Evolutionary conservation across 345 rosid species (phyloP).

Genomic region (Salix purpurea): DNA sequence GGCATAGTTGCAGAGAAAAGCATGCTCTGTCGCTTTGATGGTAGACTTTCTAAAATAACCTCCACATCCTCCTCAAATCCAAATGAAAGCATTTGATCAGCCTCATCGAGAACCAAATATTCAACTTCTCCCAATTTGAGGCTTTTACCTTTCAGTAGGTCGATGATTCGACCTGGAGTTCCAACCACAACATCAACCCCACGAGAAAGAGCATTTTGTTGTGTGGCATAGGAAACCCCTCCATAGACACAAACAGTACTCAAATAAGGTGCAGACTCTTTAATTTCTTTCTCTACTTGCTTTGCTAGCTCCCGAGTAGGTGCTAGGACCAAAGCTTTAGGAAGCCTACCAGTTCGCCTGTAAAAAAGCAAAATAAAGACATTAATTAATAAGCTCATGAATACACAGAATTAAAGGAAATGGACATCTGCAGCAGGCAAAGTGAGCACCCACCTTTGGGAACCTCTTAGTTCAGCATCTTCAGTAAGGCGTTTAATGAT

Average conservation of each 20-base stretch:
- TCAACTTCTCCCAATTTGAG: conserved; percentile 87
- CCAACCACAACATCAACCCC: conserved; percentile 99
- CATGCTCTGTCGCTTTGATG: conserved; percentile 86
- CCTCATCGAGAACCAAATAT: conserved; percentile 96
- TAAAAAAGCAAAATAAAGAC: conserved; percentile 8
- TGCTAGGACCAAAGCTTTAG: conserved; percentile 75
- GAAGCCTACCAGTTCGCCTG: conserved; percentile 66
- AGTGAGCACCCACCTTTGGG: conserved; percentile 62
- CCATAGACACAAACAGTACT: conserved; percentile 91
- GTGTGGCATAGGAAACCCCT: conserved; percentile 81
- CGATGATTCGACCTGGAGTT: conserved; percentile 94
- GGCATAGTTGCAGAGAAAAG: conserved; percentile 99
- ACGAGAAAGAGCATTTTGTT: conserved; percentile 73
- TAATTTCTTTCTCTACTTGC: conserved; percentile 95
- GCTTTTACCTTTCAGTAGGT: conserved; percentile 65
- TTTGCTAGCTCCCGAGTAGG: conserved; percentile 90
- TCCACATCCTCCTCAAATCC: conserved; percentile 97
- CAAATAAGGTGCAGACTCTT: conserved; percentile 82
- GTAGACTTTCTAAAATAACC: conserved; percentile 76
- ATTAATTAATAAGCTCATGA: not conserved
- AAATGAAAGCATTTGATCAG: conserved; percentile 98
- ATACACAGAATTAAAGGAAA: conserved; percentile 5
- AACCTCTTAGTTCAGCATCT: conserved; percentile 37
- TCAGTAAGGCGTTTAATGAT: conserved; percentile 78
- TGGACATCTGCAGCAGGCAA: not conserved